These are phyloP conservation scores for Phanerodontia chrysosporium DNA, from an alignment of 768 basidiomycete species.

Conservation along the genomic window DNA sequence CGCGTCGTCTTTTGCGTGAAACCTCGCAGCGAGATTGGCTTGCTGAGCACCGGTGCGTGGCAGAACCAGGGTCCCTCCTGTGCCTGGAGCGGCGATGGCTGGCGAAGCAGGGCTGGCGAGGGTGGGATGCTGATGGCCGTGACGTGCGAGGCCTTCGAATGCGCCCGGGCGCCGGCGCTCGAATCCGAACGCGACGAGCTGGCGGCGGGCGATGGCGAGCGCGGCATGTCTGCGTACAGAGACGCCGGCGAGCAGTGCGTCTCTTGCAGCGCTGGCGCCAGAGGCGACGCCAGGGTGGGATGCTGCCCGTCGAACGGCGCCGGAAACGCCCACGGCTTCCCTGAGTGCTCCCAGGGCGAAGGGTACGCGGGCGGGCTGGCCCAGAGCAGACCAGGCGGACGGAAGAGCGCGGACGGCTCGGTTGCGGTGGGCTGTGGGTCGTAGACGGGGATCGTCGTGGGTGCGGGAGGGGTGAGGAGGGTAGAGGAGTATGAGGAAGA, in stretches of 20 bases:
- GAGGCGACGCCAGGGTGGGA: background rate
- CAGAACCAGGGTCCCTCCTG: background rate
- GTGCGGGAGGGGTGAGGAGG: background rate
- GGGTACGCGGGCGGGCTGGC: background rate
- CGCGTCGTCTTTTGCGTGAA: background rate
- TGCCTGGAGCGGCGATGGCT: background rate
- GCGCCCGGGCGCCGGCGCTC: background rate
- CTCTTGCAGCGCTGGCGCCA: background rate
- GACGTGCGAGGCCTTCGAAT: background rate
- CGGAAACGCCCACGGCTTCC: background rate
- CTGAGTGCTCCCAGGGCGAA: background rate
- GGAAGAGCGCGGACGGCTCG: background rate
- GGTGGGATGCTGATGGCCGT: slow-evolving; percentile 6
- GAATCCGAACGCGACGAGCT: background rate
- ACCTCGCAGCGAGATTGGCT: background rate
- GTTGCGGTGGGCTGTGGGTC: background rate
- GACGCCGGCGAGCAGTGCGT: background rate
- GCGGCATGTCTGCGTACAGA: background rate
- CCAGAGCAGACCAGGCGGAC: background rate
- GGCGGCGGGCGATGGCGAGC: background rate
- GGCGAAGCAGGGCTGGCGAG: background rate
- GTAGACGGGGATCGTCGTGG: background rate
- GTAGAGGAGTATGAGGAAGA: background rate
- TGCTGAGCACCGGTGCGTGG: background rate
- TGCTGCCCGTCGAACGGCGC: background rate